Base-by-base conservation (phyloP, 441 rosid genomes). In the Melastoma candidum region DNA sequence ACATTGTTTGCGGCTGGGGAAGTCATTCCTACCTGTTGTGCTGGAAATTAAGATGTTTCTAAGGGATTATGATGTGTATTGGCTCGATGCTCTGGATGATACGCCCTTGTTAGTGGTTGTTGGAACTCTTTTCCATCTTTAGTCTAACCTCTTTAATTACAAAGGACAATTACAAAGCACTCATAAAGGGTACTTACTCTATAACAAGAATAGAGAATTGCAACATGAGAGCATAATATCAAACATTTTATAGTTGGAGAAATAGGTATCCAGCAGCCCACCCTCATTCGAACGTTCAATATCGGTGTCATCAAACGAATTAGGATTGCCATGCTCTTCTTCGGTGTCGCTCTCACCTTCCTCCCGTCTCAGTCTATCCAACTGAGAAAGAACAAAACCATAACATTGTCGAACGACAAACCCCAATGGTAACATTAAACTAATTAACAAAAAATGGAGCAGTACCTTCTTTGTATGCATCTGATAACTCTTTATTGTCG, bases 391-490 rank as follows among this genome's bases (percentile, higher is more conserved):
- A 12, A 25, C n/a, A 36, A 26, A 51, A 32, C 14, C 41, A 39
- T 51, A 13, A 27, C 29, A 51, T 14, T 29, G 17, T 51, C 43
- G n/a, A 51, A n/a, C 9, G 1, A 59, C 5, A 44, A 32, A 46
- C 12, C 14, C 46, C 6, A 24, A 32, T 46, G 12, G 12, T 32
- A 14, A 41, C 13, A 47, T 7, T 24, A 6, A 26, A 43, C 14
- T 26, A 2, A 25, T 7, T 12, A 27, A 13, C 17, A 64, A 5
- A 7, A 12, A 17, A 22, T 44, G 57, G 44, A 46, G 41, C 48
- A 50, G 51, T 67, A 89, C 97, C 95, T 75, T 66, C 70, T 73
- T 63, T 62, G 61, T 61, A 71, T 46, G 74, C 79, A 67, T 71
- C 69, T 5, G 78, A 77, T 59, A 73, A 57, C 71, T 71, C 62